Conservation (phyloP, 1,139 yeast species). For the Candida dubliniensis region DNA sequence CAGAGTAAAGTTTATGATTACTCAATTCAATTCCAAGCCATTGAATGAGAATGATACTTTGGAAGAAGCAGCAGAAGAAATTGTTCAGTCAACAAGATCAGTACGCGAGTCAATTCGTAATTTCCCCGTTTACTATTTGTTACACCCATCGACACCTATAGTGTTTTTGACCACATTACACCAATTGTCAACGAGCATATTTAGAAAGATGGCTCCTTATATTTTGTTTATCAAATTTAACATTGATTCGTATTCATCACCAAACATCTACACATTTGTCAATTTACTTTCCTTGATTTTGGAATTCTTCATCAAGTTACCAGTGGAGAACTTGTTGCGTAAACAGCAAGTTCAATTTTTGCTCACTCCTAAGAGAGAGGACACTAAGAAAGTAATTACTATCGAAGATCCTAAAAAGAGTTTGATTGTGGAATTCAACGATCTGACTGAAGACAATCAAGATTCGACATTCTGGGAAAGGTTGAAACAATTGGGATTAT, state of each 20-base stretch:
- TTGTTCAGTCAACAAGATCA: constrained; percentile 28
- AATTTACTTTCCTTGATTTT: constrained; percentile 59
- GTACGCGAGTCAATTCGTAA: constrained; percentile 40
- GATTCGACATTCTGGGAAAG: constrained; percentile 17
- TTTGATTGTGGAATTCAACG: constrained; percentile 49
- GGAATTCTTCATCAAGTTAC: constrained; percentile 76
- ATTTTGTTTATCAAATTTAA: constrained; percentile 64
- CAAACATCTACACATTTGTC: constrained; percentile 52
- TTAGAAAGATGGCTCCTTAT: constrained; percentile 73
- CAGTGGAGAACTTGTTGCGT: constrained; percentile 81
- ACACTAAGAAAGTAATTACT: constrained; percentile 35
- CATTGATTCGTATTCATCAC: constrained; percentile 67
- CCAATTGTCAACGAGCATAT: constrained; percentile 59
- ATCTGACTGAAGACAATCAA: constrained; percentile 10
- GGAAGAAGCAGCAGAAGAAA: constrained; percentile 9
- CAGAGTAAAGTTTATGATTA: constrained; percentile 72
- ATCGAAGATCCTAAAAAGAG: constrained; percentile 44
- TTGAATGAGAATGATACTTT: constrained; percentile 6
- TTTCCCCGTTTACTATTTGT: constrained; percentile 40
- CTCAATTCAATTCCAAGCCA: constrained; percentile 39
- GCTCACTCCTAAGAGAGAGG: constrained; percentile 40
- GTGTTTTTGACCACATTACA: constrained; percentile 60
- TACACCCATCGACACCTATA: constrained; percentile 56
- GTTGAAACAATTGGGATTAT: constrained; percentile 45
- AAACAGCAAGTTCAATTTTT: constrained; percentile 78